Percentiles rank a stretch among this genome's conserved stretches.
Evolutionary conservation across 2,329 filamentous ascomycete genomes (phyloP).

Genomic region (Cercospora citrullina): DNA sequence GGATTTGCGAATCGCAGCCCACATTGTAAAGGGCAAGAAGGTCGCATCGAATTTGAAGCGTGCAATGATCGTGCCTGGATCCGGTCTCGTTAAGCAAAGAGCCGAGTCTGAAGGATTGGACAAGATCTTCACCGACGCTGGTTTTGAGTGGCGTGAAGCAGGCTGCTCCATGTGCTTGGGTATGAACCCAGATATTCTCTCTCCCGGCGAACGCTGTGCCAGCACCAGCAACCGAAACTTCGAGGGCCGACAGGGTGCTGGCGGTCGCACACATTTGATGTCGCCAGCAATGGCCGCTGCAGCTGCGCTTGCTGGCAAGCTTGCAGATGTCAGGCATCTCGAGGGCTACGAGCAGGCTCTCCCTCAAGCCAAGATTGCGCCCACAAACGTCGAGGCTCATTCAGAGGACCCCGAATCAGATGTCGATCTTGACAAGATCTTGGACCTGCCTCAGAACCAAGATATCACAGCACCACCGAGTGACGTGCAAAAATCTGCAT

Average conservation of each 20-base stretch:
- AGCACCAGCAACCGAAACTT: slow-evolving; percentile 97
- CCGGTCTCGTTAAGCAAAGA: slow-evolving; percentile 87
- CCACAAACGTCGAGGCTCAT: slow-evolving; percentile 57
- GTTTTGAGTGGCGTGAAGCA: slow-evolving; percentile 97
- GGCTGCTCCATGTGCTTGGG: slow-evolving; percentile 99
- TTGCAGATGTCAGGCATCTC: slow-evolving; percentile 85
- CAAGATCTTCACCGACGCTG: slow-evolving; percentile 86
- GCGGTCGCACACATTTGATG: slow-evolving; percentile 90
- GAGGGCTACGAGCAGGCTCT: slow-evolving; percentile 53
- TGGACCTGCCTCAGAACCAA: slow-evolving; percentile 55
- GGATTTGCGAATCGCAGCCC: slow-evolving; percentile 84
- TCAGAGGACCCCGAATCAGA: slow-evolving; percentile 61
- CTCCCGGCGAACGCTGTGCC: slow-evolving; percentile 88
- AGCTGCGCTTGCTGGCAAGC: slow-evolving; percentile 83
- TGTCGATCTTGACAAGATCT: slow-evolving; percentile 62
- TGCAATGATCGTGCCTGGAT: slow-evolving; percentile 95
- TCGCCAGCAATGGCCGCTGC: slow-evolving; percentile 96
- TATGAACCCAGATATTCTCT: slow-evolving; percentile 98
- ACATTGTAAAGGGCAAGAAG: slow-evolving; percentile 83
- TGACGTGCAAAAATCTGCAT: slow-evolving; percentile 53
- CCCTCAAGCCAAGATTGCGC: slow-evolving; percentile 49
- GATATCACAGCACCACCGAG: slow-evolving; percentile 54
- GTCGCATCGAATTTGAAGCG: slow-evolving; percentile 85
- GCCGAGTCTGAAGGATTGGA: slow-evolving; percentile 91
- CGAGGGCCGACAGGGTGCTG: slow-evolving; percentile 90